A percentile compares a stretch with the other conserved stretches of the same genome.
Evolutionary conservation across 192 early-diverging fungal genomes (phyloP).

Genomic region (Spizellomyces punctatus): DNA sequence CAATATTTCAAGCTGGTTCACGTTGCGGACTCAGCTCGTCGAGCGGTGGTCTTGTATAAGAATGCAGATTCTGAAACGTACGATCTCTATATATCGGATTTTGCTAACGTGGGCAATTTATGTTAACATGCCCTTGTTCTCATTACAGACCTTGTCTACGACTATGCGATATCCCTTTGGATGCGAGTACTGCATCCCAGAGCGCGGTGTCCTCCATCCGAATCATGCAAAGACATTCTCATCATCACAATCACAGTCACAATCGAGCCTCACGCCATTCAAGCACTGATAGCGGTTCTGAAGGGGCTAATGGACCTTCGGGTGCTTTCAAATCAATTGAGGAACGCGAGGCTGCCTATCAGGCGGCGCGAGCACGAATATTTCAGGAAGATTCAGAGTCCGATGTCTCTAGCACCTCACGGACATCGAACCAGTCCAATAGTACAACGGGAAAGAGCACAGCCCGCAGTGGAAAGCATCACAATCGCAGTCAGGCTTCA

Average conservation of each 20-base stretch:
- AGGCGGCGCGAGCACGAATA: conserved; percentile 70
- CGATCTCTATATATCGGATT: conserved; percentile 39
- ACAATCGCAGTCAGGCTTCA: too few species aligned
- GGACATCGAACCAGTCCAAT: conserved; percentile 15
- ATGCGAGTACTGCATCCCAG: neutral
- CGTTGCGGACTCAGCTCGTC: conserved; percentile 55
- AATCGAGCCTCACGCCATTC: neutral
- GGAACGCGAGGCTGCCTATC: conserved; percentile 69
- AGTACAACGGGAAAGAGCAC: neutral
- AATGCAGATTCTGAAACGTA: conserved; percentile 51
- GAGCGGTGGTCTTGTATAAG: conserved; percentile 60
- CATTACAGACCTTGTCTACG: neutral
- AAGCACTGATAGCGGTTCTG: conserved; percentile 25
- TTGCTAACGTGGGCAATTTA: neutral
- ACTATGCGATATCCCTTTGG: conserved; percentile 17
- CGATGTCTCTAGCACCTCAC: conserved; percentile 27
- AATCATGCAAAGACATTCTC: conserved; percentile 47
- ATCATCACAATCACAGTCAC: conserved; percentile 26
- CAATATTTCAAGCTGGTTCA: conserved; percentile 69
- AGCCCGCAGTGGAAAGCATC: neutral
- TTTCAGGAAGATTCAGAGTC: conserved; percentile 57
- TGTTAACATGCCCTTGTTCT: neutral
- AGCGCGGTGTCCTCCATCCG: conserved; percentile 48
- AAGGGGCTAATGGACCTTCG: conserved; percentile 41
- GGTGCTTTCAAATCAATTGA: conserved; percentile 60